phyloP scores from a whole-genome alignment of 345 rosid species.

The Anacardium occidentale region DNA sequence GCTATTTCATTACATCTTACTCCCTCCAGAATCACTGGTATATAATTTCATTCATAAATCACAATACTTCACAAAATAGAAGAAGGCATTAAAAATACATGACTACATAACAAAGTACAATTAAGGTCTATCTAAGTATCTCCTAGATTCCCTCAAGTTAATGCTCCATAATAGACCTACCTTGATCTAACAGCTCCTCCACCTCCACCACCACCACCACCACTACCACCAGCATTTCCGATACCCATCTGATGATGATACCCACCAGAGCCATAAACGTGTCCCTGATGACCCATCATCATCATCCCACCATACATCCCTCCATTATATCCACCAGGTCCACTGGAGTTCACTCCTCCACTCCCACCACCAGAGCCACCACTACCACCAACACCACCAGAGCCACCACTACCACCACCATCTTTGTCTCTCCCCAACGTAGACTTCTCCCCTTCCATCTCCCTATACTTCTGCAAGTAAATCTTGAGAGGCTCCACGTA shows the following conservation, averaged over 20 bases:
- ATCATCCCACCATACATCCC: slow-evolving; percentile 57
- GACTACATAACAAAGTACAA: neutral
- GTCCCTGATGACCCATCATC: slow-evolving; percentile 53
- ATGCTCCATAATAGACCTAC: slow-evolving; percentile 24
- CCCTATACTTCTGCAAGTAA: slow-evolving; percentile 68
- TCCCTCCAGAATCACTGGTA: slow-evolving; percentile 14
- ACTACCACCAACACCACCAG: slow-evolving; percentile 17
- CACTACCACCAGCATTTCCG: slow-evolving; percentile 27
- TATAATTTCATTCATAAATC: neutral
- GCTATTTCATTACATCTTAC: slow-evolving; percentile 1
- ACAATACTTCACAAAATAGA: neutral
- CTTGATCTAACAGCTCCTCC: slow-evolving; percentile 31
- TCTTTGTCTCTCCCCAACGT: slow-evolving; percentile 43
- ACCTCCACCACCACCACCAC: slow-evolving; percentile 25
- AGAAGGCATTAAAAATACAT: neutral
- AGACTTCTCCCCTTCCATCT: slow-evolving; percentile 64
- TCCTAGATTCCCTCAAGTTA: neutral
- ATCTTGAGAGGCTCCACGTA: slow-evolving; percentile 66
- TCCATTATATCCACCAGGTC: slow-evolving; percentile 35
- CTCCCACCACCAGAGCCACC: slow-evolving; percentile 25
- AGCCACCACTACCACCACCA: slow-evolving; percentile 33
- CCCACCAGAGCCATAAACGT: slow-evolving; percentile 50
- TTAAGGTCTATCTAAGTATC: slow-evolving; percentile 1
- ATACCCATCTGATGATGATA: slow-evolving; percentile 38
- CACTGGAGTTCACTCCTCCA: slow-evolving; percentile 17